These are phyloP conservation scores for Gossypium thurberi DNA, from an alignment of 345 rosid species.

Conservation along the genomic window DNA sequence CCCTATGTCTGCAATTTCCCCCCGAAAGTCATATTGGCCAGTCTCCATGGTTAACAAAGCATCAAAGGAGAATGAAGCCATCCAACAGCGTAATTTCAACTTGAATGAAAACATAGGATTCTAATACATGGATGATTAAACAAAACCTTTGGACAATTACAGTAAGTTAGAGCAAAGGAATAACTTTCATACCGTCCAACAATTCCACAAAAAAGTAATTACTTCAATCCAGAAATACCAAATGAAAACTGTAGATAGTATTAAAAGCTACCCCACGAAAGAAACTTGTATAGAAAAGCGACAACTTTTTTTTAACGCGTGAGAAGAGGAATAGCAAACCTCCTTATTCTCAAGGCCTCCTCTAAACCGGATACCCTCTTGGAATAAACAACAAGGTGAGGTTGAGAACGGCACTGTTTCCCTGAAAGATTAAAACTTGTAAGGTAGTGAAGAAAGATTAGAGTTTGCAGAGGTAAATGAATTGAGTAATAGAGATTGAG, in stretches of 20 bases:
- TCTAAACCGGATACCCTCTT: conserved; percentile 56
- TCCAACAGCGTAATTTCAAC: neutral
- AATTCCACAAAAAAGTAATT: neutral
- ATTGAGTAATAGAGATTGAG: neutral
- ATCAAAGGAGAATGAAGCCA: neutral
- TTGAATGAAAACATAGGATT: neutral
- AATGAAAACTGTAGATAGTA: neutral
- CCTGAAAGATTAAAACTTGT: conserved; percentile 24
- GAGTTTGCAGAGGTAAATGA: neutral
- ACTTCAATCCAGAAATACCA: neutral
- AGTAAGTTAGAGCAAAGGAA: neutral
- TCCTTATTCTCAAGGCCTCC: conserved; percentile 67
- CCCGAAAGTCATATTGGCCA: neutral
- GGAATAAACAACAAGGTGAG: conserved; percentile 32
- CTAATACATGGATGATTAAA: neutral
- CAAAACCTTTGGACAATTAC: neutral
- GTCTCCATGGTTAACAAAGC: neutral
- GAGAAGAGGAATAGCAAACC: conserved; percentile 25
- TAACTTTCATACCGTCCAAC: neutral
- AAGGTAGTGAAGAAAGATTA: conserved; percentile 4
- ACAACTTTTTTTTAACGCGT: neutral
- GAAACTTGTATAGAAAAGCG: neutral
- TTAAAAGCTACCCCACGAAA: neutral
- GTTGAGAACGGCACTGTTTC: conserved; percentile 11
- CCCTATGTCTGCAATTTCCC: neutral